Base-by-base conservation (phyloP, 1,284 basidiomycete species). In the Ceratobasidium sp. region DNA sequence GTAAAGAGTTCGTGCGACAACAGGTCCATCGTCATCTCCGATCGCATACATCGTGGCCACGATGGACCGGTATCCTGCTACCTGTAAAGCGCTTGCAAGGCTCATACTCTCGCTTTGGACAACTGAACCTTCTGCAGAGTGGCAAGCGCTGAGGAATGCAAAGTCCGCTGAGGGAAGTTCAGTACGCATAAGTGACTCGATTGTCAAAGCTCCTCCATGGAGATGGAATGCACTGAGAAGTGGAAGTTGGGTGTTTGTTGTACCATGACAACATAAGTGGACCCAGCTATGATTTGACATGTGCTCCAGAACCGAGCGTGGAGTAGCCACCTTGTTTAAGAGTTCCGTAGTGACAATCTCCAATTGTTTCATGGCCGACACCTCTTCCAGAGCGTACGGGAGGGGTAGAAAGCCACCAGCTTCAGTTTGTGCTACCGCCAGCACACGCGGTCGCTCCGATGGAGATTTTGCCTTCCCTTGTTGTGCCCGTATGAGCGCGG, bases 11-110 rank as follows among this genome's bases (percentile, higher is more conserved):
- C 56, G 56, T 9, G 77, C 58, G 12, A 71, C 67, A 33, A 64
- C 23, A 9, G 77, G 77, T 23, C 77, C 69, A 6, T 78, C 77
- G 28, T 28, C 53, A 33, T 78, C 77, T 13, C 44, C 68, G n/a
- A 78, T 63, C 15, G 77, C 67, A 53, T 70, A 78, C 77, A 78
- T 78, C 23, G 77, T 78, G 15, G 66, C 77, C n/a, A 78, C 69
- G 18, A 71, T 61, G 23, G 55, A 70, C 46, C 77, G 77, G 40
- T 61, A 71, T 18, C 77, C 67, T 2, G 69, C 58, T 20, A 72
- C 55, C 46, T 78, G 69, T 23, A 78, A 33, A 18, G 77, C 69
- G 49, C 56, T 61, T 26, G 77, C 77, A 6, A 78, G 58, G 46
- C 69, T 69, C 58, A 78, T 63, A 42, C 42, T 67, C 69, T 78